phyloP scores from a whole-genome alignment of 805 yeast genomes.

The Phaffomyces opuntiae region DNA sequence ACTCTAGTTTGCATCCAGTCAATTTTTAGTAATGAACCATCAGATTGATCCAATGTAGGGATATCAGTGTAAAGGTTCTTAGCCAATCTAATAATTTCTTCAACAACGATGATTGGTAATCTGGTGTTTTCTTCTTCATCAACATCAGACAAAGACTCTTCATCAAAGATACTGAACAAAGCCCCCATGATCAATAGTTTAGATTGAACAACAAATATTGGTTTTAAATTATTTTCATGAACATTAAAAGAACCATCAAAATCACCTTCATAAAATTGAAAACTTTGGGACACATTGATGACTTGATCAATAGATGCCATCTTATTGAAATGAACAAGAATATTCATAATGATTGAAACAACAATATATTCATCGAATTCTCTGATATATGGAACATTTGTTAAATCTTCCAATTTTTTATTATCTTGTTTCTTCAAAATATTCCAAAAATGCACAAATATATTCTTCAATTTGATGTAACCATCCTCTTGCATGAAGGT shows the following conservation, averaged over 20 bases:
- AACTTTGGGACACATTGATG: slow-evolving; percentile 26
- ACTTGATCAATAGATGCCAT: slow-evolving; percentile 32
- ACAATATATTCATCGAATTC: slow-evolving; percentile 31
- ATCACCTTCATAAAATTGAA: slow-evolving; percentile 34
- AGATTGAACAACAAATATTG: slow-evolving; percentile 32
- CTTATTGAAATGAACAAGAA: slow-evolving; percentile 39
- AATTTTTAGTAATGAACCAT: slow-evolving; percentile 31
- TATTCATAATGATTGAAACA: slow-evolving; percentile 34
- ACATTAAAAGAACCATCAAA: slow-evolving; percentile 13
- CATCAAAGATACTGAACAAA: slow-evolving; percentile 27
- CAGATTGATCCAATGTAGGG: slow-evolving; percentile 29
- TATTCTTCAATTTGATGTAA: slow-evolving; percentile 27
- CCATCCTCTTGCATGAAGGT: slow-evolving; percentile 49
- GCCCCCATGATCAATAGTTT: slow-evolving; percentile 35
- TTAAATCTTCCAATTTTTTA: slow-evolving; percentile 24
- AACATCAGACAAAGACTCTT: slow-evolving; percentile 20
- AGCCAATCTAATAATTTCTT: slow-evolving; percentile 38
- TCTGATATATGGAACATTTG: slow-evolving; percentile 30
- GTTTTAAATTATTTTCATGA: slow-evolving; percentile 12
- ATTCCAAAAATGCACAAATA: slow-evolving; percentile 22
- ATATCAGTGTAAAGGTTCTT: slow-evolving; percentile 33
- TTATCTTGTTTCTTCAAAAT: slow-evolving; percentile 18
- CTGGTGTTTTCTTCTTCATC: slow-evolving; percentile 15
- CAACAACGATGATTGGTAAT: slow-evolving; percentile 35
- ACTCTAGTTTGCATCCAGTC: slow-evolving; percentile 34